Percentiles rank a stretch among this genome's conserved stretches.
phyloP scores from a whole-genome alignment of 2,329 filamentous ascomycete genomes.

The Geosmithia flava region DNA sequence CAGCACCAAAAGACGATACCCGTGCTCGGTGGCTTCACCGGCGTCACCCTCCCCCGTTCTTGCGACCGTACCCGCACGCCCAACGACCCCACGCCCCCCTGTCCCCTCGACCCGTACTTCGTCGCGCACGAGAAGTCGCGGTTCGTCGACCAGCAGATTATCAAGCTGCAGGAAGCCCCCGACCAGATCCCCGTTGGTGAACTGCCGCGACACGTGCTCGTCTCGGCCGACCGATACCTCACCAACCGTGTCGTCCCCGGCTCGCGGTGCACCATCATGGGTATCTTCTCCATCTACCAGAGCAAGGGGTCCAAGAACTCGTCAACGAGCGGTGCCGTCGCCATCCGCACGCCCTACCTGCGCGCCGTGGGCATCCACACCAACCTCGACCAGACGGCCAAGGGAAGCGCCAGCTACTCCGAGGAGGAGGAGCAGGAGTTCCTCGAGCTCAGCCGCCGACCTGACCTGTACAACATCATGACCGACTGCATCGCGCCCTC shows the following conservation, averaged over 20 bases:
- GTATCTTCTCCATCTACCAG: conserved; percentile 96
- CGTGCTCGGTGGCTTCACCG: conserved; percentile 76
- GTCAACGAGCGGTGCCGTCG: conserved; percentile 66
- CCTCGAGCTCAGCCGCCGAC: conserved; percentile 73
- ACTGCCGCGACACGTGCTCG: conserved; percentile 83
- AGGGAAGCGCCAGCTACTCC: conserved; percentile 71
- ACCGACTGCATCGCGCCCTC: conserved; percentile 90
- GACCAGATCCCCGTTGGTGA: conserved; percentile 97
- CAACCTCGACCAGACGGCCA: conserved; percentile 79
- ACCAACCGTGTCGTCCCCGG: conserved; percentile 94
- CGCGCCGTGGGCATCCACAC: conserved; percentile 86
- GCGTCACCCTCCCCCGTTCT: conserved; percentile 69
- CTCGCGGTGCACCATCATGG: conserved; percentile 88
- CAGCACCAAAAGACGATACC: conserved; percentile 56
- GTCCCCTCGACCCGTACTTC: conserved; percentile 90
- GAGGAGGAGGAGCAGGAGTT: conserved; percentile 98
- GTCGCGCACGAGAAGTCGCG: conserved; percentile 87
- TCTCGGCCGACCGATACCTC: conserved; percentile 91
- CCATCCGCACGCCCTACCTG: conserved; percentile 90
- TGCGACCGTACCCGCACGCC: conserved; percentile 54
- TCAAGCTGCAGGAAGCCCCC: conserved; percentile 94
- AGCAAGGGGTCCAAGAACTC: conserved; percentile 75
- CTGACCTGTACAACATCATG: conserved; percentile 87
- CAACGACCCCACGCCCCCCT: conserved; percentile 60
- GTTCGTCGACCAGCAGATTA: conserved; percentile 95